phyloP scores from a whole-genome alignment of 129 eudicot species.

The Heracleum sosnowskyi region DNA sequence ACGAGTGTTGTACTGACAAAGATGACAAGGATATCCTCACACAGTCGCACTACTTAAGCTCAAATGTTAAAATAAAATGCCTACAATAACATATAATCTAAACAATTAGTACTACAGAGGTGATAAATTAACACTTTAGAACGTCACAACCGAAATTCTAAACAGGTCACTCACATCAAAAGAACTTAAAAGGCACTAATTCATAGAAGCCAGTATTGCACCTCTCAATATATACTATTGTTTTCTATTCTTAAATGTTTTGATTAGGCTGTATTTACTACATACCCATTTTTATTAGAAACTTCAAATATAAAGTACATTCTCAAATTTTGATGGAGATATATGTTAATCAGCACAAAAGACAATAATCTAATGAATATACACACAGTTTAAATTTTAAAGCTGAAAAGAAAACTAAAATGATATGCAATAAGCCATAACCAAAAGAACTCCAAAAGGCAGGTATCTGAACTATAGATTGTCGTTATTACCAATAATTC shows the following conservation, averaged over 20 bases:
- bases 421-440: not conserved
- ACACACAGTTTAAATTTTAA: not conserved
- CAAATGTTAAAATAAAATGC: not conserved
- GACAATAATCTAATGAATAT: no score
- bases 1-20: no score
- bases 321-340: not conserved
- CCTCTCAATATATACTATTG: not conserved
- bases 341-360: no score
- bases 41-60: not conserved
- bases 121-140: not conserved
- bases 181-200: not conserved
- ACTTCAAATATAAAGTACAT: not conserved
- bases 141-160: not conserved
- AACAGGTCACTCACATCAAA: not conserved
- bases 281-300: no score
- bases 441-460: not conserved
- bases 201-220: not conserved
- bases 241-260: not conserved
- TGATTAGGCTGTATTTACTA: no score
- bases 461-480: not conserved
- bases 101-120: not conserved
- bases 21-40: not conserved
- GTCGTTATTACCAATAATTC: not conserved
- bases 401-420: no score
- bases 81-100: not conserved